A percentile compares a stretch with the other conserved stretches of the same genome.
Conservation (phyloP, 495 filamentous ascomycete genomes). For the Trichoderma asperelloides region DNA sequence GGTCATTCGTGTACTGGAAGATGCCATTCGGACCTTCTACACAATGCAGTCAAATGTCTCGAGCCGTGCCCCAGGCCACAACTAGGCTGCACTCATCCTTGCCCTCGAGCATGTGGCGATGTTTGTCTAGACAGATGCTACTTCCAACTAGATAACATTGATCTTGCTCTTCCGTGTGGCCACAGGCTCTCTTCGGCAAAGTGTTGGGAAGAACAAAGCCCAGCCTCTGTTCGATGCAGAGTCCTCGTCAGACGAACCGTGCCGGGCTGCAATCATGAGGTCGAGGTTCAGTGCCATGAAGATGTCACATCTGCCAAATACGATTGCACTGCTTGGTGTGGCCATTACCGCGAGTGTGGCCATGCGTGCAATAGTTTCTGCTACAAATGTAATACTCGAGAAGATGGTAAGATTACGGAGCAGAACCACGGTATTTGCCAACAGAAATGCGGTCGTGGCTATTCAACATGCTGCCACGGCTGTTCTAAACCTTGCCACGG, state of each 20-base stretch:
- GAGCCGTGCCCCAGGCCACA: conserved; percentile 50
- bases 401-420: conserved; percentile 16
- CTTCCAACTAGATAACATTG: conserved; percentile 15
- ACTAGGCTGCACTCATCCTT: conserved; percentile 52
- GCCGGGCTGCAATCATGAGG: conserved; percentile 45
- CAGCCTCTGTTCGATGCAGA: conserved; percentile 21
- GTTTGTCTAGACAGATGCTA: conserved; percentile 17
- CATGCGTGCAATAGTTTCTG: conserved; percentile 51
- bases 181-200: conserved; percentile 38
- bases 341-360: conserved; percentile 43
- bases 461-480: conserved; percentile 48
- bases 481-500: conserved; percentile 25
- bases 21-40: conserved; percentile 62
- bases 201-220: conserved; percentile 37
- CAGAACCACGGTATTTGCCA: conserved; percentile 42
- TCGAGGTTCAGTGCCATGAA: conserved; percentile 41
- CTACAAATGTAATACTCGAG: conserved; percentile 32
- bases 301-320: conserved; percentile 29
- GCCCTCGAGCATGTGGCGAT: conserved; percentile 53
- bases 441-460: conserved; percentile 42
- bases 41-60: conserved; percentile 52
- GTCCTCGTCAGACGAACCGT: conserved; percentile 33
- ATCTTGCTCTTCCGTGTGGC: conserved; percentile 44
- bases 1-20: conserved; percentile 61
- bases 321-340: conserved; percentile 41